Evolutionary conservation across 441 rosid genomes (phyloP), one percentile per base, ranked within the genome.

Genomic region (Gossypium aridum): DNA sequence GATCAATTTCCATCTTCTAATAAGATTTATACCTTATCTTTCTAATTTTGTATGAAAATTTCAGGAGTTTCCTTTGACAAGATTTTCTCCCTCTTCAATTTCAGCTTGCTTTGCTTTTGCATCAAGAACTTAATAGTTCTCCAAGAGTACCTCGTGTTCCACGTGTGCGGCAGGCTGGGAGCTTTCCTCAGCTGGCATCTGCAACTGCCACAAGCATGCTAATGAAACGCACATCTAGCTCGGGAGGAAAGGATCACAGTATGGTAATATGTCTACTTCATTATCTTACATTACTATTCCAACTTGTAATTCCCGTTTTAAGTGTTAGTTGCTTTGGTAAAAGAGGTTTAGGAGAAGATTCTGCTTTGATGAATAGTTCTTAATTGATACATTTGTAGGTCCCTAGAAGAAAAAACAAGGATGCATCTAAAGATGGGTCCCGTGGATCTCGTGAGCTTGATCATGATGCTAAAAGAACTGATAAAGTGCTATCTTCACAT

Each of bases 51-150:
- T 39, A 16, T 17, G 10, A 19, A 37, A 14, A 16, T 63, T 69
- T 20, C 68, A 39, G 39, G 31, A n/a, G 23, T 60, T 61, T 13
- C 4, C 22, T 64, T 45, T 22, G 23, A 72, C 49, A 23, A 56
- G 22, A 51, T 72, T 8, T 47, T 64, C 54, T 26, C 65, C 25
- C 31, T 7, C 16, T 7, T 60, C 79, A 74, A 62, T 67, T 83
- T 70, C 88, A 96, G 99, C 97, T 96, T 74, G 98, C 99, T 28
- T 83, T 94, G 79, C 94, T 92, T 87, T 80, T 96, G 85, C 99
- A 96, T 85, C 98, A 96, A 85, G 97, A 94, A 80, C 98, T 96
- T 84, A 92, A 96, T 72, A 94, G 99, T 79, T 94, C 98, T 81
- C 98, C 97, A 49, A 87, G 99, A 79, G 98, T 96, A 66, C 96